These are phyloP conservation scores for Cyclaneusma minus DNA, from an alignment of 2,329 filamentous ascomycete genomes.

Conservation along the genomic window DNA sequence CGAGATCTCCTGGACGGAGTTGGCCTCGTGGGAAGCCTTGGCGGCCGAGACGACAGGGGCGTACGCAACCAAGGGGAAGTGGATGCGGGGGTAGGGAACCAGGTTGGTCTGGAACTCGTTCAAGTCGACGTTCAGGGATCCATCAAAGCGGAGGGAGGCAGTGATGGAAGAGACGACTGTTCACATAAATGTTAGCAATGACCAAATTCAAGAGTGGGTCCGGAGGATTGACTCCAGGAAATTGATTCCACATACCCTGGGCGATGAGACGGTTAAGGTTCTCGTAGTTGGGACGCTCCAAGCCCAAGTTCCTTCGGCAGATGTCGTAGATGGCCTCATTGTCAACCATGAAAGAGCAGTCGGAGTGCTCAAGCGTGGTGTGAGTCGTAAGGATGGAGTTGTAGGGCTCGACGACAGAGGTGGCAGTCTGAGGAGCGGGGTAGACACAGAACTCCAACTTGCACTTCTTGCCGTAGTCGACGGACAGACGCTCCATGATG, in stretches of 20 bases:
- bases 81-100: constrained; percentile 95
- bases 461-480: constrained; percentile 99
- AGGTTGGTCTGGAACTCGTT: constrained; percentile 99
- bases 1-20: constrained; percentile 96
- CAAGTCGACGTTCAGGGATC: constrained; percentile 95
- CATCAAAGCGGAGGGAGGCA: constrained; percentile 94
- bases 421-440: constrained; percentile 91
- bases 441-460: constrained; percentile 99
- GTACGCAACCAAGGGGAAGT: constrained; percentile 97
- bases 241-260: constrained; percentile 48
- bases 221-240: too few relatives aligned
- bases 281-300: constrained; percentile 95
- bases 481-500: constrained; percentile 95
- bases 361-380: constrained; percentile 97
- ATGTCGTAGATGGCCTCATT: constrained; percentile 99
- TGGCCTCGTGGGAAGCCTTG: constrained; percentile 94
- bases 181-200: not conserved
- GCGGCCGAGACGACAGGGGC: constrained; percentile 85
- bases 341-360: constrained; percentile 99
- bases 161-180: constrained; percentile 95
- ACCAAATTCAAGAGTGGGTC: too few relatives aligned
- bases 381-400: constrained; percentile 99
- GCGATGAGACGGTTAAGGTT: constrained; percentile 98
- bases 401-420: constrained; percentile 97
- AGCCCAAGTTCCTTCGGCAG: constrained; percentile 91